Conservation (phyloP, 2,329 filamentous ascomycete genomes). For the Colletotrichum horii region DNA sequence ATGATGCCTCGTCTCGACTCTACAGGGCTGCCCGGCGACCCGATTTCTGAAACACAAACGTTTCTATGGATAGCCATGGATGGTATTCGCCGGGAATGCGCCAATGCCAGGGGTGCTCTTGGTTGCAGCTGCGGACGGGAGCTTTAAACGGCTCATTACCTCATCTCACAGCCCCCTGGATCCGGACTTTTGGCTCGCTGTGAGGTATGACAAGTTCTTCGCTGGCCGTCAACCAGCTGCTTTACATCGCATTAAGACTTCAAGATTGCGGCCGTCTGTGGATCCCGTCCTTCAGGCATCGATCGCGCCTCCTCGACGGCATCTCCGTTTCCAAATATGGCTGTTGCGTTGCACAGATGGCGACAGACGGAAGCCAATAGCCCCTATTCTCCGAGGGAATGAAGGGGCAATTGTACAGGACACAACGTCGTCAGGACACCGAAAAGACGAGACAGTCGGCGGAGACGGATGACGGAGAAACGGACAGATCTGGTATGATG, state of each 20-base stretch:
- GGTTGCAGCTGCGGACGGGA: conserved; percentile 2
- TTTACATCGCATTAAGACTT: not conserved
- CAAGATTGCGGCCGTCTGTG: not conserved
- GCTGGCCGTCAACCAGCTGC: not conserved
- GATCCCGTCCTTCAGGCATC: not conserved
- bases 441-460: not conserved
- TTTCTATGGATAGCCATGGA: conserved; percentile 6
- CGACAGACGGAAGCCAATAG: not conserved
- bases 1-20: not conserved
- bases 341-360: not conserved
- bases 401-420: not conserved
- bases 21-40: not conserved
- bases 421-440: not conserved
- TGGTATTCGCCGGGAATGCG: not conserved
- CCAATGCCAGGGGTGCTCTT: not conserved
- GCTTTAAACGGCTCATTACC: not conserved
- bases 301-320: not conserved
- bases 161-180: not conserved
- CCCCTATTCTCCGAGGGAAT: not conserved
- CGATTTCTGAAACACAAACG: conserved; percentile 8
- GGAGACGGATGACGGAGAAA: not conserved
- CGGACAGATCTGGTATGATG: conserved; percentile 8
- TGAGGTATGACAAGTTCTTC: not conserved
- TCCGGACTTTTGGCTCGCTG: not conserved
- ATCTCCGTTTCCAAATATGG: not conserved